These are phyloP conservation scores for Xylariaceae sp. DNA, from an alignment of 2,329 filamentous ascomycete genomes.

Conservation along the genomic window DNA sequence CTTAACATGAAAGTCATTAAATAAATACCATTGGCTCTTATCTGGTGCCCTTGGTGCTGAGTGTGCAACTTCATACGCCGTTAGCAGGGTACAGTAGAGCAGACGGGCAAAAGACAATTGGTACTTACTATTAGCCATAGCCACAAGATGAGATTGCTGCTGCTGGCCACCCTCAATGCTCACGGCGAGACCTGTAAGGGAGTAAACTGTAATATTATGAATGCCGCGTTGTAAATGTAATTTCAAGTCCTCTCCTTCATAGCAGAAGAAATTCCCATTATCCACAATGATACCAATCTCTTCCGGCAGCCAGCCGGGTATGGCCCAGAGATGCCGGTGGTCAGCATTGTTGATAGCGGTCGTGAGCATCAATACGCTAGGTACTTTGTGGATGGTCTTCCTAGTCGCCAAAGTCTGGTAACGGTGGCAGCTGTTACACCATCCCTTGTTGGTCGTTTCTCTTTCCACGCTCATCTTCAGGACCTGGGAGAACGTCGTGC, in stretches of 20 bases:
- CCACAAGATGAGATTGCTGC: conserved; percentile 89
- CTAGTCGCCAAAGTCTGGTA: conserved; percentile 88
- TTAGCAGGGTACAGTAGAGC: conserved; percentile 34
- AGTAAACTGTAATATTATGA: conserved; percentile 86
- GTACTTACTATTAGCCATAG: conserved; percentile 79
- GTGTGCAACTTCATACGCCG: conserved; percentile 62
- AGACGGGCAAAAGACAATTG: neutral
- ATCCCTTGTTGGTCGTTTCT: conserved; percentile 87
- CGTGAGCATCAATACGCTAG: conserved; percentile 88
- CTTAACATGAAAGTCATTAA: conserved; percentile 95
- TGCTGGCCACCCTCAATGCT: conserved; percentile 87
- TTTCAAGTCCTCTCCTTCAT: conserved; percentile 88
- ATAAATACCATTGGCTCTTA: conserved; percentile 86
- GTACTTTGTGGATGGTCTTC: conserved; percentile 82
- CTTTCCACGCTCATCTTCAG: conserved; percentile 92
- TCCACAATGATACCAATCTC: conserved; percentile 93
- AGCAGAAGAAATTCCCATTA: conserved; percentile 91
- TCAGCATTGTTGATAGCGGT: conserved; percentile 76
- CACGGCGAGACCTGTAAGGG: conserved; percentile 85
- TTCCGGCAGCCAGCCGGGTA: conserved; percentile 88
- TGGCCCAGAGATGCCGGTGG: conserved; percentile 83
- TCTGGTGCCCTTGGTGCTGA: conserved; percentile 64
- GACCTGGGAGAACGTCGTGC: conserved; percentile 82
- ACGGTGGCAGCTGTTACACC: conserved; percentile 88
- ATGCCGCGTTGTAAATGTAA: conserved; percentile 79